Evolutionary conservation across 73 alveolate species (phyloP).

Genomic region (Strombidium stylifer): DNA sequence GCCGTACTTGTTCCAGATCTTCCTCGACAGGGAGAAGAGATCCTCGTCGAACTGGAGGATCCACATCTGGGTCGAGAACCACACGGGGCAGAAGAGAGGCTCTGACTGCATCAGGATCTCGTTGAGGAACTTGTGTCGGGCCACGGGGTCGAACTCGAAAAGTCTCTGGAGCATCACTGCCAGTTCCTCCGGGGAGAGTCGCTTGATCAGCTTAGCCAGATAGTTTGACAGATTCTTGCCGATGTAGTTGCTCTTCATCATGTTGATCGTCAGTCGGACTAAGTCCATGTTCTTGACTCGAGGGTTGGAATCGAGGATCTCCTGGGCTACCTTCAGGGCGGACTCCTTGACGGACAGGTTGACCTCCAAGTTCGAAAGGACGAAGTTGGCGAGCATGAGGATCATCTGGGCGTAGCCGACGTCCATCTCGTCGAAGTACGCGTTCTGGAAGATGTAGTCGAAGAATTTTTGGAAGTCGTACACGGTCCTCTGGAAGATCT

Average conservation of each 20-base stretch:
- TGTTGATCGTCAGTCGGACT: conserved; percentile 44
- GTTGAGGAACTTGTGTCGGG: conserved; percentile 29
- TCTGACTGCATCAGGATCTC: conserved; percentile 19
- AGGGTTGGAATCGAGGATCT: conserved; percentile 7
- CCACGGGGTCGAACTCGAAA: conserved; percentile 51
- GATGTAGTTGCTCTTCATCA: conserved; percentile 48
- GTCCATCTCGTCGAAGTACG: neutral
- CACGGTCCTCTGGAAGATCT: conserved; percentile 1
- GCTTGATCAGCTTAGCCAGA: conserved; percentile 6
- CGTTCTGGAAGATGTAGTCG: conserved; percentile 11
- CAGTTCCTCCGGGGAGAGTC: conserved; percentile 20
- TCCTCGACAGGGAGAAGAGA: conserved; percentile 16
- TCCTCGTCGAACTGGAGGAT: conserved; percentile 48
- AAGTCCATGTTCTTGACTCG: conserved; percentile 43
- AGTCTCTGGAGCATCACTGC: conserved; percentile 43
- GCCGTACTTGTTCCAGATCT: conserved; percentile 52
- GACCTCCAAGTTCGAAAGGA: conserved; percentile 22
- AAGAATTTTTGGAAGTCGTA: conserved; percentile 35
- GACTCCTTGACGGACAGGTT: conserved; percentile 22
- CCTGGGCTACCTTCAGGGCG: conserved; percentile 33
- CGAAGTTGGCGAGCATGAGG: conserved; percentile 37
- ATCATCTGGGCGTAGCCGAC: conserved; percentile 28
- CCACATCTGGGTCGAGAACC: conserved; percentile 54
- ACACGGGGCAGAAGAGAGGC: conserved; percentile 26
- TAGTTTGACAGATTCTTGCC: neutral